phyloP scores from a whole-genome alignment of 2,329 filamentous ascomycete species.

The Stagonosporopsis rhizophila region DNA sequence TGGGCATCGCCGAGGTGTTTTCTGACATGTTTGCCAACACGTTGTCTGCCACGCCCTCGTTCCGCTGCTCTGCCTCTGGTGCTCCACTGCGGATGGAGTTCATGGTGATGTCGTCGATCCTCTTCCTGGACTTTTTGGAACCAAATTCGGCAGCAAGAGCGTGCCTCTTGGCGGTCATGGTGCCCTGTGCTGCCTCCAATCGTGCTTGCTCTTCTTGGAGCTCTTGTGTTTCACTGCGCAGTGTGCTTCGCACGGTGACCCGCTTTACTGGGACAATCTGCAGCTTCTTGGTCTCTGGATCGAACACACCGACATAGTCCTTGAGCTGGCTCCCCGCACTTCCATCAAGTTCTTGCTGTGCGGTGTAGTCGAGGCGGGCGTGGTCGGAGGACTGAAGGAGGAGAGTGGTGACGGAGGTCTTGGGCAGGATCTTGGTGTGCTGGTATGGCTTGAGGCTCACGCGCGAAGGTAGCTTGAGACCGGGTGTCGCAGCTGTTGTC shows the following conservation, averaged over 20 bases:
- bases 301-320: conserved; percentile 68
- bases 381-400: conserved; percentile 68
- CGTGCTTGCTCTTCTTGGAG: conserved; percentile 43
- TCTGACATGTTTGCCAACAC: conserved; percentile 70
- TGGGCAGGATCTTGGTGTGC: conserved; percentile 39
- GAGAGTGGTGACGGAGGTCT: conserved; percentile 52
- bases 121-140: conserved; percentile 85
- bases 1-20: conserved; percentile 70
- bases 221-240: conserved; percentile 55
- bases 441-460: conserved; percentile 60
- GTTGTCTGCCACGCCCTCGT: conserved; percentile 43
- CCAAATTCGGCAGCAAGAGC: conserved; percentile 80
- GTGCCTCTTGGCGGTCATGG: conserved; percentile 66
- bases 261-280: conserved; percentile 61
- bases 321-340: conserved; percentile 59
- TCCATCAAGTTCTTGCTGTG: conserved; percentile 57
- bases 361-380: conserved; percentile 66
- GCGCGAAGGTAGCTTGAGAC: conserved; percentile 49
- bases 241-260: conserved; percentile 61
- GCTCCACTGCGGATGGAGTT: conserved; percentile 67
- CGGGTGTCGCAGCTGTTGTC: conserved; percentile 51
- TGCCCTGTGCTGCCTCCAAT: conserved; percentile 38
- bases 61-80: conserved; percentile 26
- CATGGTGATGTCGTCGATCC: conserved; percentile 70
- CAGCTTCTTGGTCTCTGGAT: conserved; percentile 61